Conservation (phyloP, 23 red algal genomes). For the Gracilaria domingensis region DNA sequence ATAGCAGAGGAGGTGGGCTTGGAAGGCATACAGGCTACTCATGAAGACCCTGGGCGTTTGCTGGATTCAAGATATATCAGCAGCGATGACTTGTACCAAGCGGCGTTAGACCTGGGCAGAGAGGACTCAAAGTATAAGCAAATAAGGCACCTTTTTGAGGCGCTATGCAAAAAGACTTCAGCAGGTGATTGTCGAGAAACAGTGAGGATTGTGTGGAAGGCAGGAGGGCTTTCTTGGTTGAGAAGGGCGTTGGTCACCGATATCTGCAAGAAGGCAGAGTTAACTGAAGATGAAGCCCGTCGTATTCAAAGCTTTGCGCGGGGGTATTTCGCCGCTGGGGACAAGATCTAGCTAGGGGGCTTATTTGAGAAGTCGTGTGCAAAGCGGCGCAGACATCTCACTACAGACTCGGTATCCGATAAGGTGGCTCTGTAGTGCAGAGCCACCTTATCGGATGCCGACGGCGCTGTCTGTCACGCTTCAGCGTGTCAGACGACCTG, state of each 20-base stretch:
- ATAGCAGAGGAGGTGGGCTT: neutral
- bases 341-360: no score
- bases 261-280: neutral
- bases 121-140: neutral
- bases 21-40: neutral
- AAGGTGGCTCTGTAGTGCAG: no score
- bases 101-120: neutral
- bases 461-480: no score
- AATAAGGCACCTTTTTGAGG: neutral
- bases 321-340: neutral
- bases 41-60: neutral
- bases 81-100: neutral
- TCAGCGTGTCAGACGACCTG: no score
- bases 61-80: neutral
- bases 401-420: neutral
- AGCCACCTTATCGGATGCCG: no score
- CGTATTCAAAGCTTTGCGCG: constrained; percentile 1
- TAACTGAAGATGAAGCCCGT: neutral
- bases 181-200: neutral
- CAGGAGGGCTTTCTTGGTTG: neutral
- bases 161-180: neutral
- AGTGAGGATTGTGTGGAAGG: neutral
- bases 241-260: neutral
- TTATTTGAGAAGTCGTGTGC: no score
- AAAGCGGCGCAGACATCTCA: no score